Conservation (phyloP, 805 yeast species). For the Metschnikowia rubicola region DNA sequence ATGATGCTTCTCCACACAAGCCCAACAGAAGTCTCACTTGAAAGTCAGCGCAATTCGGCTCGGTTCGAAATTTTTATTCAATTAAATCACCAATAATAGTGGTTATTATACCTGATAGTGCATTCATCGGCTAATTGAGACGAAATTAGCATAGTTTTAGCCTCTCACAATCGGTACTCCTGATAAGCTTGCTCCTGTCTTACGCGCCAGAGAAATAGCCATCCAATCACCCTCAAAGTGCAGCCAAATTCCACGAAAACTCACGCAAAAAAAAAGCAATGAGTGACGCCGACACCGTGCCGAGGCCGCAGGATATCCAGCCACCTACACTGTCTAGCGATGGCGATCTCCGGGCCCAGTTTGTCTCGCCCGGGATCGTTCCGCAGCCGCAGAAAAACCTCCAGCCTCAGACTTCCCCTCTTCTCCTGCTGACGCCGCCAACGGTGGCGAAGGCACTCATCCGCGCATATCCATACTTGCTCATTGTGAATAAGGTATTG, state of each 20-base stretch:
- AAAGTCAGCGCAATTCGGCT: too few species aligned
- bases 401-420: slow-evolving; percentile 65
- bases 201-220: neutral
- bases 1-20: too few species aligned
- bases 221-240: neutral
- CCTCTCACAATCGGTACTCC: neutral
- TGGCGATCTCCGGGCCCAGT: slow-evolving; percentile 30
- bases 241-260: neutral
- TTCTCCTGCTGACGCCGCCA: slow-evolving; percentile 86
- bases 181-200: slow-evolving; percentile 2
- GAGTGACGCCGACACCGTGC: slow-evolving; percentile 14
- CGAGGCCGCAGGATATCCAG: slow-evolving; percentile 13
- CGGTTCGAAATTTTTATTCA: too few species aligned
- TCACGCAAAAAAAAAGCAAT: neutral
- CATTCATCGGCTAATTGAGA: too few species aligned
- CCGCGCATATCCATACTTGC: slow-evolving; percentile 79
- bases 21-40: too few species aligned
- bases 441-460: slow-evolving; percentile 81
- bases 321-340: slow-evolving; percentile 11
- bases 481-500: slow-evolving; percentile 64
- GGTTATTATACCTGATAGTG: too few species aligned
- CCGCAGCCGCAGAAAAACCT: slow-evolving; percentile 10
- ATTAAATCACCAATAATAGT: too few species aligned
- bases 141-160: too few species aligned
- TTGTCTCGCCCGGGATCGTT: slow-evolving; percentile 13